phyloP scores from a whole-genome alignment of 1,284 basidiomycete species.

The Cryptococcus amylolentus region DNA sequence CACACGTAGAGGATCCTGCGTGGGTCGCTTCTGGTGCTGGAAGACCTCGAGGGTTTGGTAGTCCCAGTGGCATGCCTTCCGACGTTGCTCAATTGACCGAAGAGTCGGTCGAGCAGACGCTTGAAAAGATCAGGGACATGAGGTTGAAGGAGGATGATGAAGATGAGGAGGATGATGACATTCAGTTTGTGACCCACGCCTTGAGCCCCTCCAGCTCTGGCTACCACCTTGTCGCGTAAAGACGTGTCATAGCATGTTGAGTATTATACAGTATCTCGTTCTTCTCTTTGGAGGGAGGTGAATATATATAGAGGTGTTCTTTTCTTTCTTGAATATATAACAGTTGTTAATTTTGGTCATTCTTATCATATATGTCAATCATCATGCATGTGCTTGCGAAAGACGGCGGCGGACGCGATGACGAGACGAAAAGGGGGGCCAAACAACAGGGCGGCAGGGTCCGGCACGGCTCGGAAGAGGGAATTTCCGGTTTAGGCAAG shows the following conservation, averaged over 20 bases:
- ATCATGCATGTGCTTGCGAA: too few relatives aligned
- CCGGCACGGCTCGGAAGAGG: background rate
- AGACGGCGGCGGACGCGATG: too few relatives aligned
- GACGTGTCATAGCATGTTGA: background rate
- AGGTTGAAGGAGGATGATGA: constrained; percentile 6
- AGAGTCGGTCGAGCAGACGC: constrained; percentile 6
- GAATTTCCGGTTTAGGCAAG: background rate
- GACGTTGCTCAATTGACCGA: constrained; percentile 8
- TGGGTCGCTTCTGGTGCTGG: constrained; percentile 9
- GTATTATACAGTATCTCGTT: too few relatives aligned
- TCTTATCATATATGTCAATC: too few relatives aligned
- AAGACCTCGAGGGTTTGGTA: constrained; percentile 6
- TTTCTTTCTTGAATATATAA: too few relatives aligned
- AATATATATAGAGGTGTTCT: too few relatives aligned
- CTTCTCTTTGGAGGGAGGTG: too few relatives aligned
- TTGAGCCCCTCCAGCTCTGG: background rate
- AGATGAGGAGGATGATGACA: constrained; percentile 28
- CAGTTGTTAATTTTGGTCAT: too few relatives aligned
- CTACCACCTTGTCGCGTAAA: background rate
- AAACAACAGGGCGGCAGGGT: background rate
- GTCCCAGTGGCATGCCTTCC: constrained; percentile 8
- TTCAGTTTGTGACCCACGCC: constrained; percentile 25
- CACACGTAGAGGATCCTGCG: constrained; percentile 36
- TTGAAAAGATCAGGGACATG: constrained; percentile 4
- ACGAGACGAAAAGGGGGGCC: background rate